These are phyloP conservation scores for Thymus quinquecostatus DNA, from an alignment of 257 asterid species.

Conservation along the genomic window DNA sequence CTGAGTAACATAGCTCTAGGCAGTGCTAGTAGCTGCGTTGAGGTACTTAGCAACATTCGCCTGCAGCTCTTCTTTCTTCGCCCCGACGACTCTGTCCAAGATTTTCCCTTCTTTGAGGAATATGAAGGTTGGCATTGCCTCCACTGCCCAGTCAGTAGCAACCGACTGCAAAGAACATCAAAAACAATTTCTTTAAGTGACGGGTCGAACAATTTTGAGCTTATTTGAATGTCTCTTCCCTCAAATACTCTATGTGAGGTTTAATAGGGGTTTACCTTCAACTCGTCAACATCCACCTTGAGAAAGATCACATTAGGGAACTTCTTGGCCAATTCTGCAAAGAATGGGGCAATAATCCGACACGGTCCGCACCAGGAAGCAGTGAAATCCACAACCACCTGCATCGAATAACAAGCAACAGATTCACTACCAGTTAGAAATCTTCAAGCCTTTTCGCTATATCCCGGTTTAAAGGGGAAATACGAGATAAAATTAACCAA, in stretches of 20 bases:
- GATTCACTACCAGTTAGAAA: background rate
- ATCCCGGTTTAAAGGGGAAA: background rate
- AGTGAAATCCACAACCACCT: conserved; percentile 92
- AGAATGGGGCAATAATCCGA: conserved; percentile 81
- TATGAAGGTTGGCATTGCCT: conserved; percentile 95
- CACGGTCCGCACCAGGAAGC: conserved; percentile 99
- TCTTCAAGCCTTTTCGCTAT: background rate
- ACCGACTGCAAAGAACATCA: conserved; percentile 52
- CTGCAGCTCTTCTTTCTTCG: conserved; percentile 88
- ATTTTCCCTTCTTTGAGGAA: conserved; percentile 75
- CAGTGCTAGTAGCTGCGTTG: conserved; percentile 29
- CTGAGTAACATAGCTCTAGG: conserved; percentile 23
- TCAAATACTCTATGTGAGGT: background rate
- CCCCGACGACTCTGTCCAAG: conserved; percentile 74
- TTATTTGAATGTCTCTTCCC: background rate
- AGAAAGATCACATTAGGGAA: conserved; percentile 69
- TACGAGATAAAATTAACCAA: background rate
- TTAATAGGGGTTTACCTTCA: conserved; percentile 51
- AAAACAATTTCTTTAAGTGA: background rate
- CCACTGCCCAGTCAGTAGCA: conserved; percentile 83
- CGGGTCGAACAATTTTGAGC: too few species aligned
- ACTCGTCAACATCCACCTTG: conserved; percentile 91
- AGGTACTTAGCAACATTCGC: conserved; percentile 62
- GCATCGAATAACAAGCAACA: conserved; percentile 24
- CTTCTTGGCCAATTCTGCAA: conserved; percentile 82